Conservation (phyloP, 306 rosid genomes). For the Castanopsis chinensis region DNA sequence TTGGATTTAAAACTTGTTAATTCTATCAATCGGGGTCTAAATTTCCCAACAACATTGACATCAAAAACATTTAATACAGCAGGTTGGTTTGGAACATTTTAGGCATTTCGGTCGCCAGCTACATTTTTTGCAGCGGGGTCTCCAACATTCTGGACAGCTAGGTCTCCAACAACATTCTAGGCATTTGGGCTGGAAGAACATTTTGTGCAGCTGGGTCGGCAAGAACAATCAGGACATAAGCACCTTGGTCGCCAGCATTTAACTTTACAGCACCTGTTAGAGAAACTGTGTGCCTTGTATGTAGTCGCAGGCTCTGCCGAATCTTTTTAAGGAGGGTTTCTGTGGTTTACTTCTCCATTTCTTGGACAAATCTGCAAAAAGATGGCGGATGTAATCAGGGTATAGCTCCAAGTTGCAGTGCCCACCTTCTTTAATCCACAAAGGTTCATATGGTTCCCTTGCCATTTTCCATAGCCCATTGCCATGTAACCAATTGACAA, state of each 20-base stretch:
- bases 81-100: conserved; percentile 33
- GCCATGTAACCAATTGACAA: conserved; percentile 91
- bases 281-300: conserved; percentile 23
- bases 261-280: conserved; percentile 36
- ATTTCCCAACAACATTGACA: conserved; percentile 64
- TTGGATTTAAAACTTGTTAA: too few species aligned
- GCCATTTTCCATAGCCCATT: conserved; percentile 88
- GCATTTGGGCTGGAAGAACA: conserved; percentile 14
- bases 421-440: conserved; percentile 98
- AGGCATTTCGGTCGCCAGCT: conserved; percentile 33
- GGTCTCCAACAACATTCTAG: conserved; percentile 36
- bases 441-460: conserved; percentile 80
- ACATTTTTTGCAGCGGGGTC: conserved; percentile 37
- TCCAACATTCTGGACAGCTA: conserved; percentile 36
- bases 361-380: conserved; percentile 68
- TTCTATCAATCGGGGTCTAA: too few species aligned
- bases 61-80: conserved; percentile 45
- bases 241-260: conserved; percentile 36
- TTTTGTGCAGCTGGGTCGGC: conserved; percentile 20
- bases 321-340: conserved; percentile 65
- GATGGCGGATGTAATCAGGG: conserved; percentile 91
- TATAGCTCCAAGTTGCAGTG: conserved; percentile 98
- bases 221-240: conserved; percentile 32
- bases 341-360: conserved; percentile 83
- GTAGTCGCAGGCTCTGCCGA: conserved; percentile 34